These are phyloP conservation scores for Trametes elegans DNA, from an alignment of 768 basidiomycete species.

Conservation along the genomic window DNA sequence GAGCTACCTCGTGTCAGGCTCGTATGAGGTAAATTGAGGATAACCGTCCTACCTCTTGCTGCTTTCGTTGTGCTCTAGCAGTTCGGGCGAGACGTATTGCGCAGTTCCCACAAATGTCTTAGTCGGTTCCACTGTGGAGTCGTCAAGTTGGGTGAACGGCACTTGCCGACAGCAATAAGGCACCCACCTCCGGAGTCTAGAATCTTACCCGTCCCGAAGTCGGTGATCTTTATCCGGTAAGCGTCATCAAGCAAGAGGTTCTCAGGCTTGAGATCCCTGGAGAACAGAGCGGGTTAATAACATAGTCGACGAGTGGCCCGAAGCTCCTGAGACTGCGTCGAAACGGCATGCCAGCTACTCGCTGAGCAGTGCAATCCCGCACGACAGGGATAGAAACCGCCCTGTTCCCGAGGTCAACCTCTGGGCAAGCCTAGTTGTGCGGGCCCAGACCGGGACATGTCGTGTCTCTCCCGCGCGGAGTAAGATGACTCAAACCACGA, in stretches of 20 bases:
- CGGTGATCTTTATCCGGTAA: conserved; percentile 90
- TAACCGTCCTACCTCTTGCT: conserved; percentile 59
- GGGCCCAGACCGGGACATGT: no score
- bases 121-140: conserved; percentile 45
- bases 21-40: not conserved
- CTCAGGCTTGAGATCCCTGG: conserved; percentile 77
- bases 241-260: conserved; percentile 88
- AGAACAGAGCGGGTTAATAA: not conserved
- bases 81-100: conserved; percentile 86
- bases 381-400: no score
- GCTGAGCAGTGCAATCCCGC: no score
- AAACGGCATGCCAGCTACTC: no score
- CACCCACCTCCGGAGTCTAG: conserved; percentile 54
- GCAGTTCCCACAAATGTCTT: conserved; percentile 88
- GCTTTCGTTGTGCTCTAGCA: conserved; percentile 71
- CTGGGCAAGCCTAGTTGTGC: no score
- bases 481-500: no score
- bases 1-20: conserved; percentile 48
- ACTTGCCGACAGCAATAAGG: conserved; percentile 17
- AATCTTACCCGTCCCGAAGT: conserved; percentile 92
- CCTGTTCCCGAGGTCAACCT: no score
- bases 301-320: not conserved
- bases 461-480: no score
- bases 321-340: no score
- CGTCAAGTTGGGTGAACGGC: conserved; percentile 10